Evolutionary conservation across 2,329 filamentous ascomycete genomes (phyloP), one percentile per base, ranked within the genome.

Genomic region (Didymella pinodella): DNA sequence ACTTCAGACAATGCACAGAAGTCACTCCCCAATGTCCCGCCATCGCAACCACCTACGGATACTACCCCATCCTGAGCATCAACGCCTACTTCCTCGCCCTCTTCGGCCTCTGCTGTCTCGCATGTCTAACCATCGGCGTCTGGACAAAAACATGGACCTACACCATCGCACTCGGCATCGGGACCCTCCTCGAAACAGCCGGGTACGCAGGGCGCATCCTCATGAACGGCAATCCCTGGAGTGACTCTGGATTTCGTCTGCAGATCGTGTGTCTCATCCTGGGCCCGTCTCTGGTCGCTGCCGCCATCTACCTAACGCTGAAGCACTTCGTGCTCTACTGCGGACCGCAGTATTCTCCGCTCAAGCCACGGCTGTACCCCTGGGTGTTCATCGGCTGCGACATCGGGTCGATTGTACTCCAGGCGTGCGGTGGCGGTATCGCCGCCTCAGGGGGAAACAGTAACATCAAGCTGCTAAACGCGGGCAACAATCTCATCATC

Each of bases 321-420:
- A 82, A 82, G 64, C 79, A 81, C 65, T 72, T 82, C 7, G 77
- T 82, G 36, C 60, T 80, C 7, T 77, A 78, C 64, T 78, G 80
- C 36, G 81, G 80, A 1, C 68, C 76, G 0, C 70, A 79, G 38
- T 74, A 75, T 60, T 81, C 79, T 0, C 66, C 77, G 1, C 64
- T 83, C 28, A 72, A 71, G 47, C 62, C 72, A 8, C 67, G 66
- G 26, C 65, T 81, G 11, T 86, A 86, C 66, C 85, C 85, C 7
- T 82, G 82, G 75, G 79, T 86, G 57, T 88, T 88, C 72, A 82
- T 87, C 64, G 73, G 77, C 36, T 86, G 83, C 66, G 86, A 88
- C 60, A 67, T 87, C 34, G 67, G 84, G 44, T 84, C 82, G 18
- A 80, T 88, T 32, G 63, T 85, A 11, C 70, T 87, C 14, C 85